Percentiles rank a stretch among this genome's conserved stretches.
Evolutionary conservation across 495 filamentous ascomycete species (phyloP).

Genomic region (Trichocladium uniseriatum): DNA sequence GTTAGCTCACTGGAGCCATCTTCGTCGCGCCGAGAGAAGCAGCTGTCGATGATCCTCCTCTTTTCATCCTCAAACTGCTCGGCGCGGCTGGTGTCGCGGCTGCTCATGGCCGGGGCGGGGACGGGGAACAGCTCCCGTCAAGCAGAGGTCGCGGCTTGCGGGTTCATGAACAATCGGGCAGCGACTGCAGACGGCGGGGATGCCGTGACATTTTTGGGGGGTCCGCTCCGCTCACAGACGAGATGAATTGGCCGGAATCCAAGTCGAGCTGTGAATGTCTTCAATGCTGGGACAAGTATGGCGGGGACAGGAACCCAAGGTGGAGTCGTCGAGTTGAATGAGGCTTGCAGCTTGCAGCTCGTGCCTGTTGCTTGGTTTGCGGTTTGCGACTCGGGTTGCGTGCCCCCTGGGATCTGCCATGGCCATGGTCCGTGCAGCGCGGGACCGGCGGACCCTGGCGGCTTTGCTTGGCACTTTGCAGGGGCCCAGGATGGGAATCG

Average conservation of each 20-base stretch:
- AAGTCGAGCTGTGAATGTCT: too few species aligned
- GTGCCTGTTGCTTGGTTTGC: too few species aligned
- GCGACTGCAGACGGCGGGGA: slow-evolving; percentile 9
- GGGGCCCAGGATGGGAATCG: too few species aligned
- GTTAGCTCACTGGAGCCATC: slow-evolving; percentile 63
- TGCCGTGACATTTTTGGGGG: slow-evolving; percentile 4
- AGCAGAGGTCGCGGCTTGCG: background rate
- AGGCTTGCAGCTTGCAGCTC: too few species aligned
- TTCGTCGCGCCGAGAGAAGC: slow-evolving; percentile 77
- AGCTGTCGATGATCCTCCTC: slow-evolving; percentile 80
- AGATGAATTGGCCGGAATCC: too few species aligned
- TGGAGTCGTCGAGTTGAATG: background rate
- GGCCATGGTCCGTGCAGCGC: too few species aligned
- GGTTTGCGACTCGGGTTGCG: too few species aligned
- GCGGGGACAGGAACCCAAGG: background rate
- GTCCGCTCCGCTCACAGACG: background rate
- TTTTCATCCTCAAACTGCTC: slow-evolving; percentile 96
- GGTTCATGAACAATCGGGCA: slow-evolving; percentile 21
- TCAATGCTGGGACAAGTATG: too few species aligned
- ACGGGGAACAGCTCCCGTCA: slow-evolving; percentile 18
- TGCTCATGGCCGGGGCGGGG: slow-evolving; percentile 19
- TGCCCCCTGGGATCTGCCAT: too few species aligned
- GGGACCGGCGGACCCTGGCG: too few species aligned
- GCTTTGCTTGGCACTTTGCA: too few species aligned
- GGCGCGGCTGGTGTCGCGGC: slow-evolving; percentile 54